These are phyloP conservation scores for Boletus fagicola DNA, from an alignment of 768 basidiomycete species.

Conservation along the genomic window DNA sequence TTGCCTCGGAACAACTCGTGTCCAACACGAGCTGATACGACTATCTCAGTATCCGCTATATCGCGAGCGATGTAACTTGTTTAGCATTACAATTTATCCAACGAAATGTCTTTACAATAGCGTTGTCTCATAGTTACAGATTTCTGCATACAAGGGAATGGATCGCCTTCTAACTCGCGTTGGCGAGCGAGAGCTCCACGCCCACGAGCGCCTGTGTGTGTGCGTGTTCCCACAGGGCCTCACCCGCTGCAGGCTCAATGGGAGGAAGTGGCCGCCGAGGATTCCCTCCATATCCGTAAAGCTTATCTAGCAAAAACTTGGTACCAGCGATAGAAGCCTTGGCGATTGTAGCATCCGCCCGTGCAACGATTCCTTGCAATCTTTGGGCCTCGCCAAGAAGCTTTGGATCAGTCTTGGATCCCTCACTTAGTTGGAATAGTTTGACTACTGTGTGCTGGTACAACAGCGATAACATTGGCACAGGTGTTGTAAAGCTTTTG, in stretches of 20 bases:
- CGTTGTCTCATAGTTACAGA: not conserved
- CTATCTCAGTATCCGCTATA: not conserved
- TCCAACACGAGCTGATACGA: not conserved
- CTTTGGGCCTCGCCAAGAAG: slow-evolving; percentile 66
- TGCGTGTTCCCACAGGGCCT: slow-evolving; percentile 68
- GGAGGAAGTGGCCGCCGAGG: slow-evolving; percentile 79
- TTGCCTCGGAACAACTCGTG: slow-evolving; percentile 3
- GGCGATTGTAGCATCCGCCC: slow-evolving; percentile 77
- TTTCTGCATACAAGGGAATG: not conserved
- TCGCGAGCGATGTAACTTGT: not conserved
- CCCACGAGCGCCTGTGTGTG: slow-evolving; percentile 67
- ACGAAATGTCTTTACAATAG: not conserved
- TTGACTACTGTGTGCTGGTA: slow-evolving; percentile 55
- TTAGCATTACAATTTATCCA: not conserved
- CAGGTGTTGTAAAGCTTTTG: not conserved
- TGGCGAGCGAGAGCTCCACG: slow-evolving; percentile 57
- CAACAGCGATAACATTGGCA: not conserved
- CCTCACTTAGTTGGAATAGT: slow-evolving; percentile 61
- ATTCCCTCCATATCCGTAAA: slow-evolving; percentile 77
- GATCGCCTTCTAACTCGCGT: slow-evolving; percentile 20
- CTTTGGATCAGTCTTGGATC: slow-evolving; percentile 51
- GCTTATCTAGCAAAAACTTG: slow-evolving; percentile 72
- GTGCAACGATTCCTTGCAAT: slow-evolving; percentile 78
- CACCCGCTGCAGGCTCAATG: slow-evolving; percentile 52
- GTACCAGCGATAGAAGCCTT: slow-evolving; percentile 77